A percentile compares a stretch with the other conserved stretches of the same genome.
Conservation (phyloP, 1,284 basidiomycete species). For the Volvariella surrecta region DNA sequence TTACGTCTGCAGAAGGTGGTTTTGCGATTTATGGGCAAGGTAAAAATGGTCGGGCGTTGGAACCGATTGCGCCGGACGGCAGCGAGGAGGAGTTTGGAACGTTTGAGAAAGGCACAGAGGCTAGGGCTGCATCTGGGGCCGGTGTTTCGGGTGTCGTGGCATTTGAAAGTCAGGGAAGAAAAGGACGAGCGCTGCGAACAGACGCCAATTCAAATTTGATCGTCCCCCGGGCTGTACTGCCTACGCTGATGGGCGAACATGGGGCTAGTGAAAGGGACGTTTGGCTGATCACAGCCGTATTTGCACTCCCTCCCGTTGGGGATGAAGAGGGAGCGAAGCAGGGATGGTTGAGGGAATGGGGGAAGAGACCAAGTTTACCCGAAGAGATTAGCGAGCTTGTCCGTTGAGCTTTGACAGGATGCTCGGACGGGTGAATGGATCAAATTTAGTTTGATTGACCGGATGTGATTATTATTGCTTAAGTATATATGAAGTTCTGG, state of each 20-base stretch:
- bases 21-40: slow-evolving; percentile 70
- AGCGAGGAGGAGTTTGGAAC: slow-evolving; percentile 38
- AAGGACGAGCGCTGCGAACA: slow-evolving; percentile 43
- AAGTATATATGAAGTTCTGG: too few relatives aligned
- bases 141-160: slow-evolving; percentile 60
- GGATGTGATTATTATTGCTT: too few relatives aligned
- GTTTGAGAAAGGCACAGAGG: slow-evolving; percentile 31
- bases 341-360: slow-evolving; percentile 48
- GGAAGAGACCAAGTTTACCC: slow-evolving; percentile 40
- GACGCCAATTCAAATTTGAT: slow-evolving; percentile 73
- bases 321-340: slow-evolving; percentile 29
- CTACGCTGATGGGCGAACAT: slow-evolving; percentile 49
- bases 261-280: slow-evolving; percentile 28
- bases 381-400: slow-evolving; percentile 24
- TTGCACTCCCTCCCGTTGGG: slow-evolving; percentile 44
- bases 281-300: slow-evolving; percentile 66
- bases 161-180: slow-evolving; percentile 23
- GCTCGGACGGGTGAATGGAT: too few relatives aligned
- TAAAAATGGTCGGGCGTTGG: slow-evolving; percentile 48
- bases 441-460: too few relatives aligned
- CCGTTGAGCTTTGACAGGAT: too few relatives aligned
- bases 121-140: slow-evolving; percentile 48
- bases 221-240: slow-evolving; percentile 58
- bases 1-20: slow-evolving; percentile 60
- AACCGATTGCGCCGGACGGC: slow-evolving; percentile 20